phyloP scores from a whole-genome alignment of 305 asterid genomes.

The Rubia balearica region DNA sequence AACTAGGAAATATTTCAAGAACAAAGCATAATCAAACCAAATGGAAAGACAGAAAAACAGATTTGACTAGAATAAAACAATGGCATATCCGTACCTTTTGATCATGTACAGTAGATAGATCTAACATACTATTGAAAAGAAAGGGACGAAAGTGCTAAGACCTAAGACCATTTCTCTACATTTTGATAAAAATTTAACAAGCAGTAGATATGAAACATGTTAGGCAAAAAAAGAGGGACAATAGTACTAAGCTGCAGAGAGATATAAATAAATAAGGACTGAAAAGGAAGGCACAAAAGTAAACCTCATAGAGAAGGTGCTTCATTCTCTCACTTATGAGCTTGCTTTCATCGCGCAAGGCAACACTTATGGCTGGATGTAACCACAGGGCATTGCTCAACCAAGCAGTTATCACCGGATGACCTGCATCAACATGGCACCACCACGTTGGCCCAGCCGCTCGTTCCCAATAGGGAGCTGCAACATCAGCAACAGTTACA shows the following conservation, averaged over 20 bases:
- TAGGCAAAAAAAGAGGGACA: neutral
- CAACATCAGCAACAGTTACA: neutral
- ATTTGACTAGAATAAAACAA: too few species aligned
- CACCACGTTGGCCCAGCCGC: neutral
- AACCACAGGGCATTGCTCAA: neutral
- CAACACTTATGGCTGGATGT: neutral
- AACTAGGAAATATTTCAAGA: neutral
- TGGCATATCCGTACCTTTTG: neutral
- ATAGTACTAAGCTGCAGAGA: neutral
- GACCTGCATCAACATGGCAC: slow-evolving; percentile 5
- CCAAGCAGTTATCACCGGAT: neutral
- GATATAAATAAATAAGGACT: neutral
- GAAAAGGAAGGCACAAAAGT: neutral
- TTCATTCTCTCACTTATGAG: slow-evolving; percentile 48
- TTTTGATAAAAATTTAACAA: neutral
- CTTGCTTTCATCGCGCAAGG: neutral
- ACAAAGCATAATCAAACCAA: neutral
- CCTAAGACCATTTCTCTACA: neutral
- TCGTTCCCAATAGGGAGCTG: slow-evolving; percentile 2
- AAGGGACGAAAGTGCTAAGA: too few species aligned
- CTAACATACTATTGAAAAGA: neutral
- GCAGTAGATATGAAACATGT: neutral
- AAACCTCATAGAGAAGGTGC: slow-evolving; percentile 56
- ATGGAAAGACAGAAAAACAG: too few species aligned
- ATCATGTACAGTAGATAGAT: neutral